These are phyloP conservation scores for Ceratocystis destructans DNA, from an alignment of 2,329 filamentous ascomycete genomes.

Conservation along the genomic window DNA sequence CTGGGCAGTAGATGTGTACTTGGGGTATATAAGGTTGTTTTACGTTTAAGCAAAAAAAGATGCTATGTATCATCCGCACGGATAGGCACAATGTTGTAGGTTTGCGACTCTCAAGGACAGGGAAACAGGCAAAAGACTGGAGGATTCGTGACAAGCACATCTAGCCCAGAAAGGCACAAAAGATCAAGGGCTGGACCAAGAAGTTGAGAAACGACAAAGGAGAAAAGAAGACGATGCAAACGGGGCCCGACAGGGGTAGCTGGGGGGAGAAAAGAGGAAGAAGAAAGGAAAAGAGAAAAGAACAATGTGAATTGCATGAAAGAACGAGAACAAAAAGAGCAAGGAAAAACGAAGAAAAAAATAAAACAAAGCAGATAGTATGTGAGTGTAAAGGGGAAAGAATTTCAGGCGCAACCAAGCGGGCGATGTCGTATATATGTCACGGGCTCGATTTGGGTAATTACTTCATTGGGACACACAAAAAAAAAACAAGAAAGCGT, in stretches of 20 bases:
- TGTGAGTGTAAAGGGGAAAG: too few relatives aligned
- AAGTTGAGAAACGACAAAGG: neutral
- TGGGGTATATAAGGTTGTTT: constrained; percentile 3
- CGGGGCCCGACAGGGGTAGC: neutral
- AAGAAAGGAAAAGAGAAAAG: neutral
- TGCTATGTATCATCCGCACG: neutral
- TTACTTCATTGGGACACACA: neutral
- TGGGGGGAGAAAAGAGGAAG: neutral
- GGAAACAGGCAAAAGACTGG: neutral
- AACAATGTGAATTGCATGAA: neutral
- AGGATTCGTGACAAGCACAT: constrained; percentile 2
- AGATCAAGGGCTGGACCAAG: neutral
- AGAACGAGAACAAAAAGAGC: neutral
- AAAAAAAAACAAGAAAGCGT: neutral
- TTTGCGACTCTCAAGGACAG: neutral
- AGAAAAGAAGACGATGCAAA: constrained; percentile 1
- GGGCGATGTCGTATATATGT: neutral
- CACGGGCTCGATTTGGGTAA: neutral
- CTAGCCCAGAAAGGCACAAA: neutral
- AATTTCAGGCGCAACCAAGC: neutral
- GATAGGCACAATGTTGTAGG: neutral
- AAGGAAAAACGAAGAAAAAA: neutral
- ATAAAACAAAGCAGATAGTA: too few relatives aligned
- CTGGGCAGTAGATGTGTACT: neutral
- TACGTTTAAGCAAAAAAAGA: neutral